Evolutionary conservation across 805 yeast species (phyloP).

Genomic region (Candida maltosa): DNA sequence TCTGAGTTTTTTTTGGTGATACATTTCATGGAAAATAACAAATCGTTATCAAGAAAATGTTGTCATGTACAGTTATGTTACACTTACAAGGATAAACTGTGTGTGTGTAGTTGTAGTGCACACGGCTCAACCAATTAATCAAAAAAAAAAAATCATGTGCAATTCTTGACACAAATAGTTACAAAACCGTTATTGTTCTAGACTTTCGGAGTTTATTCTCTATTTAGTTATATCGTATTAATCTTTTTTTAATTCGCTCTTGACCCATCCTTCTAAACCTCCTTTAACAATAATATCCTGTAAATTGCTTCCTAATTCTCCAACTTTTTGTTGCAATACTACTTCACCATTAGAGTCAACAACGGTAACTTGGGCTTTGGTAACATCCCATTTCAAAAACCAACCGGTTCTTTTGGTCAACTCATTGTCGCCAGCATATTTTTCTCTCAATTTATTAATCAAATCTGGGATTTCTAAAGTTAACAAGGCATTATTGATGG

Average conservation of each 20-base stretch:
- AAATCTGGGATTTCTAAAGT: conserved; percentile 92
- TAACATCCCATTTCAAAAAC: conserved; percentile 90
- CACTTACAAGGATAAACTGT: no score
- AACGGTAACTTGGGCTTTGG: conserved; percentile 76
- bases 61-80: no score
- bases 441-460: conserved; percentile 70
- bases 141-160: no score
- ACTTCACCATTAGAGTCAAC: conserved; percentile 60
- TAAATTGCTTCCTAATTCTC: conserved; percentile 90
- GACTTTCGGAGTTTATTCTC: not conserved
- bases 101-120: no score
- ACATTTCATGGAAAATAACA: no score
- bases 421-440: conserved; percentile 57
- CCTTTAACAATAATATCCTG: conserved; percentile 97
- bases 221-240: not conserved
- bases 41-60: no score
- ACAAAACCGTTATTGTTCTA: not conserved
- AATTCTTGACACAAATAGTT: not conserved
- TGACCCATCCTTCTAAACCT: conserved; percentile 98
- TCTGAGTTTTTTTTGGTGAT: no score
- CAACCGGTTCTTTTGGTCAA: conserved; percentile 94
- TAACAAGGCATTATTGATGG: conserved; percentile 92
- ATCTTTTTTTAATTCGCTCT: conserved; percentile 52
- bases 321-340: conserved; percentile 81
- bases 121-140: no score